Evolutionary conservation across 1,284 basidiomycete genomes (phyloP).

Genomic region (Ceratobasidium sp.): DNA sequence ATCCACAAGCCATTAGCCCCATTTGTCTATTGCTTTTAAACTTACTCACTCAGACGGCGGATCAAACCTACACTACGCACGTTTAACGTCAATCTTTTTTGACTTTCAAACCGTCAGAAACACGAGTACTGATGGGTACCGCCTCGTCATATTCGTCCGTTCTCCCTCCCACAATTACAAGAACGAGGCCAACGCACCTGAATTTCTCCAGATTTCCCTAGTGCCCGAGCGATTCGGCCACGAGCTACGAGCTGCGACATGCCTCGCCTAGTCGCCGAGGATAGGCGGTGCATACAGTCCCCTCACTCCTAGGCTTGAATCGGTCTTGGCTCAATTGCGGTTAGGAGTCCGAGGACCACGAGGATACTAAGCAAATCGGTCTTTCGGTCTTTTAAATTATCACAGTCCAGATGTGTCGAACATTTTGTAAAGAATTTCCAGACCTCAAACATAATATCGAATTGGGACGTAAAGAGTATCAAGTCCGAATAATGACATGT

Average conservation of each 20-base stretch:
- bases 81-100: not conserved
- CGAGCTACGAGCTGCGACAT: not conserved
- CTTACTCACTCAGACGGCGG: too few relatives aligned
- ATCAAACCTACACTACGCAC: not conserved
- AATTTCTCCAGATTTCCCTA: not conserved
- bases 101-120: slow-evolving; percentile 12
- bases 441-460: not conserved
- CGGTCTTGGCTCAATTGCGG: not conserved
- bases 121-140: slow-evolving; percentile 1
- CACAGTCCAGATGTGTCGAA: not conserved
- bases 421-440: not conserved
- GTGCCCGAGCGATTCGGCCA: not conserved
- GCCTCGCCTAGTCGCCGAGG: not conserved
- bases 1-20: too few relatives aligned
- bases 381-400: not conserved
- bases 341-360: not conserved
- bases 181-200: not conserved
- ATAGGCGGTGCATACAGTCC: not conserved
- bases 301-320: not conserved
- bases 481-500: not conserved
- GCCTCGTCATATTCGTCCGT: not conserved
- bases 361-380: not conserved
- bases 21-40: too few relatives aligned
- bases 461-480: not conserved
- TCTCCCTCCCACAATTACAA: not conserved